Conservation (phyloP, 129 eudicot species). For the Daucus carota region DNA sequence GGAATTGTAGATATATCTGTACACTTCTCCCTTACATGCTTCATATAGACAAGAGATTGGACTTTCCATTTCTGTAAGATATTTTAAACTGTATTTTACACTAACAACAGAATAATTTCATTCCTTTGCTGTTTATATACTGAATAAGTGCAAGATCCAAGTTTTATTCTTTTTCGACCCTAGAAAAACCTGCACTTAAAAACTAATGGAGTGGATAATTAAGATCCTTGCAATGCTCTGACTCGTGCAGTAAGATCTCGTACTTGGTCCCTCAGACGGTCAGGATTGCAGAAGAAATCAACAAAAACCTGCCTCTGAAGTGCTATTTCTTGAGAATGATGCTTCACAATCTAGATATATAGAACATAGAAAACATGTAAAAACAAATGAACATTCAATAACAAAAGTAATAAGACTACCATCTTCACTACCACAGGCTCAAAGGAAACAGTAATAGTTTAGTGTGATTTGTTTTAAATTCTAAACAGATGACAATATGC, state of each 20-base stretch:
- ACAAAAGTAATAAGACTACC: neutral
- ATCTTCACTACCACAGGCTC: neutral
- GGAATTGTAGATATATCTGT: neutral
- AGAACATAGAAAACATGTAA: neutral
- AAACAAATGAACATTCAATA: neutral
- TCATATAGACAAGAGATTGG: neutral
- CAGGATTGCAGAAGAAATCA: slow-evolving; percentile 88
- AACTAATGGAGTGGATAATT: slow-evolving; percentile 4
- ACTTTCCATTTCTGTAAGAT: neutral
- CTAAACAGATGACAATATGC: neutral
- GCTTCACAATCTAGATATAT: slow-evolving; percentile 64
- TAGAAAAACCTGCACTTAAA: neutral
- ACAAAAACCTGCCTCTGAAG: slow-evolving; percentile 89
- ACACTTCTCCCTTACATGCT: neutral
- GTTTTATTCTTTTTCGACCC: too few species aligned
- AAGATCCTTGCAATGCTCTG: slow-evolving; percentile 79
- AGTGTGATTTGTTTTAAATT: neutral
- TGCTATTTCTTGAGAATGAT: slow-evolving; percentile 84
- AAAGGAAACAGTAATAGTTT: neutral
- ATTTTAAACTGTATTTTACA: too few species aligned
- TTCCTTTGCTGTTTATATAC: neutral
- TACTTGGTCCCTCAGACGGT: slow-evolving; percentile 78
- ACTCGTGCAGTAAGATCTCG: slow-evolving; percentile 74
- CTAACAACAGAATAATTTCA: neutral
- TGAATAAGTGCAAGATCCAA: neutral